Evolutionary conservation across 768 basidiomycete species (phyloP), one percentile per base, ranked within the genome.

Genomic region (Leccinum incarnatum): DNA sequence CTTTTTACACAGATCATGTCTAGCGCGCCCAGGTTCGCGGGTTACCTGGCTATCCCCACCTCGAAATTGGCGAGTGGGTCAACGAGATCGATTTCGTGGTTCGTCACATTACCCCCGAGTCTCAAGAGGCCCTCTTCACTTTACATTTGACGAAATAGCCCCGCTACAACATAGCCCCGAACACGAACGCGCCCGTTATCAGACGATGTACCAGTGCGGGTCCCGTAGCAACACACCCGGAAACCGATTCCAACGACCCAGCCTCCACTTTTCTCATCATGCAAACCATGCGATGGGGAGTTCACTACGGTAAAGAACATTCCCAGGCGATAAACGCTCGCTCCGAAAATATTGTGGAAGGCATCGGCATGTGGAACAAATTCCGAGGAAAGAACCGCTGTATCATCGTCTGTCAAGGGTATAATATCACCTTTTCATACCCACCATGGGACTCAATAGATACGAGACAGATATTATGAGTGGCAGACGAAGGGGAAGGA

Each of bases 241-340:
- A 62, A 29, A 21, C 45, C 1, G 58, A 59, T 32, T 36, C 60
- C 19, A 25, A 53, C 3, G 61, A 32, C 30, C 56, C 19, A 54
- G 54, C 9, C 56, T 60, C 65, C 36, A 11, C 66, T n/a, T 30
- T 71, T 12, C 72, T 86, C 19, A 75, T 89, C 23, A 70, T 95
- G 61, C 89, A 92, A 36, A 88, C 89, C 0, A 93, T 93, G 92
- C 87, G 81, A 58, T 98, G 95, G 95, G 95, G 95, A 7, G 78
- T 95, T 1, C 92, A 91, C 68, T 77, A 81, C 55, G 73, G 76
- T 40, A 91, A 95, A 62, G 84, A 88, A 61, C 5, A 78, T 0
- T 74, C 94, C 45, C 91, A 83, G 65, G 97, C 95, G 1, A 96
- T 91, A 60, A 98, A 98, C 63, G 95, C 95, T 0, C 85, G 94